Percentiles rank a stretch among this genome's conserved stretches.
These are phyloP conservation scores for Stemphylium vesicarium DNA, from an alignment of 2,329 filamentous ascomycete species.

Conservation along the genomic window DNA sequence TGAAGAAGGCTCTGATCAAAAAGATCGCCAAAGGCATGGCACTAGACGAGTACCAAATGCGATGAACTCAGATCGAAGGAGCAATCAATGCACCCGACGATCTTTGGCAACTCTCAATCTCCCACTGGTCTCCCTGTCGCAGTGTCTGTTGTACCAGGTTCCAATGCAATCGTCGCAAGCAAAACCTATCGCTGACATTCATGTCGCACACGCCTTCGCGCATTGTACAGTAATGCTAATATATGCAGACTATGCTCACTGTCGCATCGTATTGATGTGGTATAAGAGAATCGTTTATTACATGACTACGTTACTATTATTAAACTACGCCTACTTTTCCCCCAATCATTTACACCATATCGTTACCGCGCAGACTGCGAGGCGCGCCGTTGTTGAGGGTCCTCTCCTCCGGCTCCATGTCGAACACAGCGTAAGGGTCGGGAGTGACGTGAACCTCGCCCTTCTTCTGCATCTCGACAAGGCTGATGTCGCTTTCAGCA, in stretches of 20 bases:
- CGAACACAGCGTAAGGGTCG: no score
- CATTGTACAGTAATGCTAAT: neutral
- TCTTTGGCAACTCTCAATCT: neutral
- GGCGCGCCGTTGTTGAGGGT: no score
- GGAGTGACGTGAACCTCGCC: no score
- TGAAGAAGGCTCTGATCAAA: constrained; percentile 79
- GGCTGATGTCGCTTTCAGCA: constrained; percentile 6
- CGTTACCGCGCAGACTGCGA: no score
- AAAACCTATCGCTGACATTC: neutral
- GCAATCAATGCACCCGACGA: no score
- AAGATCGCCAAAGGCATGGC: constrained; percentile 83
- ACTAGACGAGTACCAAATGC: constrained; percentile 54
- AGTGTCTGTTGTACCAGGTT: no score
- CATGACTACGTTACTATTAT: no score
- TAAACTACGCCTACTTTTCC: neutral
- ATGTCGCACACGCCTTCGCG: neutral
- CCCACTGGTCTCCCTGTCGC: neutral
- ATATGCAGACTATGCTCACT: neutral
- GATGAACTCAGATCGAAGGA: constrained; percentile 14
- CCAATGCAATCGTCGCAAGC: neutral
- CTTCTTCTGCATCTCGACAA: constrained; percentile 1
- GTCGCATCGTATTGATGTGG: no score
- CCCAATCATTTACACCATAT: no score
- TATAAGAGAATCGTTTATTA: no score
- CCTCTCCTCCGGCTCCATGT: no score